Conservation (phyloP, 2,329 filamentous ascomycete genomes). For the Colletotrichum higginsianum region DNA sequence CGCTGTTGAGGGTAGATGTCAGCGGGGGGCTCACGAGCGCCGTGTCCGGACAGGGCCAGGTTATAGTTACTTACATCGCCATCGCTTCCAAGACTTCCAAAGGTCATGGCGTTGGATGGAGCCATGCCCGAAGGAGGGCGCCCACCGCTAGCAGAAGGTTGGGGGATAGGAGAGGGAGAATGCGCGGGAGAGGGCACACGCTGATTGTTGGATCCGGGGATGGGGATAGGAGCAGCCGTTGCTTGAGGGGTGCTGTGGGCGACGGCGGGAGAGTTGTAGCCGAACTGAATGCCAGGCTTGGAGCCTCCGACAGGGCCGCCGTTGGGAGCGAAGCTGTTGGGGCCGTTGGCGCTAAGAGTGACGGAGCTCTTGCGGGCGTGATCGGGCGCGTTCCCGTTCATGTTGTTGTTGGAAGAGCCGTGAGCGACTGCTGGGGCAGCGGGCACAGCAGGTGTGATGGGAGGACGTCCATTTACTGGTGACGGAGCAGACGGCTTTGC, state of each 20-base stretch:
- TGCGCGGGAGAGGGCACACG: slow-evolving; percentile 86
- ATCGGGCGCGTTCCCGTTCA: slow-evolving; percentile 79
- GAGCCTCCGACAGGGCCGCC: slow-evolving; percentile 73
- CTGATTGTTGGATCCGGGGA: slow-evolving; percentile 71
- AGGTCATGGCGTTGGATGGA: slow-evolving; percentile 78
- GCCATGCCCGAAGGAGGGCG: slow-evolving; percentile 85
- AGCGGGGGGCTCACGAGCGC: slow-evolving; percentile 3
- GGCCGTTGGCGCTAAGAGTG: slow-evolving; percentile 89
- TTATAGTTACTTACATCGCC: slow-evolving; percentile 77
- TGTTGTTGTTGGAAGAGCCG: slow-evolving; percentile 67
- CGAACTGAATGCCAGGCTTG: slow-evolving; percentile 84
- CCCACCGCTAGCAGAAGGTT: slow-evolving; percentile 86
- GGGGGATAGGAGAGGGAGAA: slow-evolving; percentile 94
- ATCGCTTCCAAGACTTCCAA: slow-evolving; percentile 87
- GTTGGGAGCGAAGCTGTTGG: slow-evolving; percentile 83
- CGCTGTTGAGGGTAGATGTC: slow-evolving; percentile 60
- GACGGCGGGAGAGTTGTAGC: slow-evolving; percentile 80
- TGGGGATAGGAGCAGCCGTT: slow-evolving; percentile 70
- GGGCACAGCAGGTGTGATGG: slow-evolving; percentile 79
- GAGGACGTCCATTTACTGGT: slow-evolving; percentile 87
- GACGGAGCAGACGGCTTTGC: slow-evolving; percentile 78
- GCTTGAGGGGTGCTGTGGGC: slow-evolving; percentile 77
- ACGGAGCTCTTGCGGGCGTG: slow-evolving; percentile 91
- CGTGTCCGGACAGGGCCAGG: not conserved
- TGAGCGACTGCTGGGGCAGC: slow-evolving; percentile 74